phyloP scores from a whole-genome alignment of 2,329 filamentous ascomycete genomes.

The Aaosphaeria arxii region DNA sequence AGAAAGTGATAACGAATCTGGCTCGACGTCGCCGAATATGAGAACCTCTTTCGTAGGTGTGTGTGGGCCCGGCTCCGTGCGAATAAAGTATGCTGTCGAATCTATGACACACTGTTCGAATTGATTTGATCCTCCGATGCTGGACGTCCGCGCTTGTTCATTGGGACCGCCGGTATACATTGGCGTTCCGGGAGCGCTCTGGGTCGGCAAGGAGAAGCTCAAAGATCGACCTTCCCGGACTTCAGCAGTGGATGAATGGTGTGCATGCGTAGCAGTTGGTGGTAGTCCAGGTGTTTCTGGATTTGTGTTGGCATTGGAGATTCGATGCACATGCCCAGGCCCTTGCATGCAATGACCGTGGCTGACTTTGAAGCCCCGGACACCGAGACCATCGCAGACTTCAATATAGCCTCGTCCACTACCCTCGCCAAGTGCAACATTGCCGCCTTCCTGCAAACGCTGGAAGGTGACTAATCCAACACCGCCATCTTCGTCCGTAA shows the following conservation, averaged over 20 bases:
- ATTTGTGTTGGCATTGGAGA: slow-evolving; percentile 40
- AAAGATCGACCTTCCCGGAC: slow-evolving; percentile 27
- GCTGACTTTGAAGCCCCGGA: slow-evolving; percentile 82
- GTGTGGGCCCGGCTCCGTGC: slow-evolving; percentile 54
- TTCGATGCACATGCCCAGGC: slow-evolving; percentile 39
- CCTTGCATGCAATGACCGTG: slow-evolving; percentile 85
- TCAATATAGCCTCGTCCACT: slow-evolving; percentile 81
- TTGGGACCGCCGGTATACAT: slow-evolving; percentile 13
- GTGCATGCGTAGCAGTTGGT: slow-evolving; percentile 13
- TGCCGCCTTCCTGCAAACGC: slow-evolving; percentile 83
- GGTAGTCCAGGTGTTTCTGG: slow-evolving; percentile 30
- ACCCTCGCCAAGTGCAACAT: slow-evolving; percentile 76
- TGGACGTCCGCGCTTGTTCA: slow-evolving; percentile 17
- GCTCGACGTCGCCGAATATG: slow-evolving; percentile 94
- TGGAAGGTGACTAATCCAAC: slow-evolving; percentile 90
- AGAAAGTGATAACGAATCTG: slow-evolving; percentile 77
- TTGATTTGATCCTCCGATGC: slow-evolving; percentile 13
- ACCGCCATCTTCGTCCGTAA: slow-evolving; percentile 93
- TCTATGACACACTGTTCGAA: slow-evolving; percentile 67
- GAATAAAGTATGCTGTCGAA: slow-evolving; percentile 91
- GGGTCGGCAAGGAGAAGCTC: slow-evolving; percentile 32
- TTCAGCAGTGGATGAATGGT: slow-evolving; percentile 14
- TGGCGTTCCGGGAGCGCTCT: slow-evolving; percentile 36
- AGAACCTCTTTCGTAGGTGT: slow-evolving; percentile 64
- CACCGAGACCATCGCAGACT: slow-evolving; percentile 82